Conservation (phyloP, 352 stramenopile genomes). For the Phytophthora tentaculata region DNA sequence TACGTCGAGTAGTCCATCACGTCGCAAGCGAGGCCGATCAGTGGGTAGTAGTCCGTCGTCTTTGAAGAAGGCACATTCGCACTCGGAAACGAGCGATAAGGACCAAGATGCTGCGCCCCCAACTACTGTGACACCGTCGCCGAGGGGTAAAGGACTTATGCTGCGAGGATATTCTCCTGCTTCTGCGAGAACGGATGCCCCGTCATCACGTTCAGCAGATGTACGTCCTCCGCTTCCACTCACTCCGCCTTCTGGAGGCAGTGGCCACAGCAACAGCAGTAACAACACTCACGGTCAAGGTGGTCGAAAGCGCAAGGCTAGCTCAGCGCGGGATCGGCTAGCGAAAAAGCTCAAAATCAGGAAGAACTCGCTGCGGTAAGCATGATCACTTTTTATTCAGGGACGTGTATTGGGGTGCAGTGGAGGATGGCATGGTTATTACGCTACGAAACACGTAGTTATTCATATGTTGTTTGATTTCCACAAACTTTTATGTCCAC, state of each 20-base stretch:
- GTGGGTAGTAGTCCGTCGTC: constrained; percentile 21
- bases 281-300: constrained; percentile 12
- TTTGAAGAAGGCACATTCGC: constrained; percentile 16
- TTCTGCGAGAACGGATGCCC: constrained; percentile 22
- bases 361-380: constrained; percentile 50
- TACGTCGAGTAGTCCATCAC: constrained; percentile 23
- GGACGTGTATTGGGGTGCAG: constrained; percentile 8
- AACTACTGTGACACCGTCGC: constrained; percentile 30
- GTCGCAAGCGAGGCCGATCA: constrained; percentile 35
- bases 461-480: constrained; percentile 26
- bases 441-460: constrained; percentile 29
- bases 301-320: constrained; percentile 55
- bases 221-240: constrained; percentile 55
- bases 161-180: constrained; percentile 38
- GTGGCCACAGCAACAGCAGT: constrained; percentile 32
- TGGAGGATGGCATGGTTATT: constrained; percentile 26
- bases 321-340: constrained; percentile 69
- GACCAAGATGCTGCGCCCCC: constrained; percentile 11
- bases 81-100: constrained; percentile 15
- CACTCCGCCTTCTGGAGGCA: constrained; percentile 29
- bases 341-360: constrained; percentile 87
- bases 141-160: constrained; percentile 46
- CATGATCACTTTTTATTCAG: constrained; percentile 4
- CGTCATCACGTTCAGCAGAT: constrained; percentile 29
- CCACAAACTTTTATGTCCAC: constrained; percentile 57